Conservation (phyloP, 139 green algal species). For the Ettlia oleoabundans region DNA sequence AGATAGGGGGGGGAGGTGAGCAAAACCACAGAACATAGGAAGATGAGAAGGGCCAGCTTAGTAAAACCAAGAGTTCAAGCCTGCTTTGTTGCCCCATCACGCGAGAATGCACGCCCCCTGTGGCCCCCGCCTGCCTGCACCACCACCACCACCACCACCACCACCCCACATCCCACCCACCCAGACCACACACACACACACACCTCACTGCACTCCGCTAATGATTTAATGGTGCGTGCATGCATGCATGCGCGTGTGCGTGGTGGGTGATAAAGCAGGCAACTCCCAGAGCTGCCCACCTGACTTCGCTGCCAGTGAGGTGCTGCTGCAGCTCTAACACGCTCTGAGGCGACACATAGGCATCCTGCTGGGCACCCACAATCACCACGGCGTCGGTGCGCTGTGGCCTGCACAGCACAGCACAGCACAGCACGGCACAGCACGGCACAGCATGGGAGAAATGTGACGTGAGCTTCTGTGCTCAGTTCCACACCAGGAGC, state of each 20-base stretch:
- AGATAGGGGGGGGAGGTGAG: too few relatives aligned
- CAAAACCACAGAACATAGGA: too few relatives aligned
- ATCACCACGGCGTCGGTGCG: constrained; percentile 77
- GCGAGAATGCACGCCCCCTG: too few relatives aligned
- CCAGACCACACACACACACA: background rate
- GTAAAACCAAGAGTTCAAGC: too few relatives aligned
- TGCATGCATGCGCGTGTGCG: background rate
- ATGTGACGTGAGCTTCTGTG: background rate
- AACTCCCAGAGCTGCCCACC: constrained; percentile 64
- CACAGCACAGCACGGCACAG: background rate
- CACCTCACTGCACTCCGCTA: too few relatives aligned
- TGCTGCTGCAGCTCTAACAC: constrained; percentile 66
- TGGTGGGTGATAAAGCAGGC: constrained; percentile 18
- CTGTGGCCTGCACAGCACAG: constrained; percentile 50
- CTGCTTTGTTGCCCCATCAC: too few relatives aligned
- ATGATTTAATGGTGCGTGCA: background rate
- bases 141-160: background rate
- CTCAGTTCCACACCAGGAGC: too few relatives aligned
- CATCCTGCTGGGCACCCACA: constrained; percentile 79
- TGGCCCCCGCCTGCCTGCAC: too few relatives aligned
- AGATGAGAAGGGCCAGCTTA: too few relatives aligned
- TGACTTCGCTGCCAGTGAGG: constrained; percentile 69
- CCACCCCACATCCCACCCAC: background rate
- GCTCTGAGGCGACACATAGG: constrained; percentile 70
- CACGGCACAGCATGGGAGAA: background rate